Conservation (phyloP, 495 filamentous ascomycete species). For the Penicillium samsonianum region DNA sequence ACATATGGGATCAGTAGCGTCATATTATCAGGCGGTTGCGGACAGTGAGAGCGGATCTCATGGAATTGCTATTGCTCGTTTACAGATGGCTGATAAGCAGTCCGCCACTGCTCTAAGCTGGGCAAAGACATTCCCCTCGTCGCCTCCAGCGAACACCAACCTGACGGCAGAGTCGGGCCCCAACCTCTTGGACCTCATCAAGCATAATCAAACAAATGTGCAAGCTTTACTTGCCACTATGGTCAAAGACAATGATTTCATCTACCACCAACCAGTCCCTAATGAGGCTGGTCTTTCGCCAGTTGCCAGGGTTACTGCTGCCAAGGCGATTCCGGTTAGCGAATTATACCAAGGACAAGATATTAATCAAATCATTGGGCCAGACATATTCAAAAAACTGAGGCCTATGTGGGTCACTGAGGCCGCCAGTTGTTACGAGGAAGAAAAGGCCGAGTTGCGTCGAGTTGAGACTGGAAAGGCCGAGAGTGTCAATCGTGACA, state of each 20-base stretch:
- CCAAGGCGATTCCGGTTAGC: conserved; percentile 97
- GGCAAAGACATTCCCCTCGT: conserved; percentile 78
- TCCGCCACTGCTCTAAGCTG: conserved; percentile 73
- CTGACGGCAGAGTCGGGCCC: conserved; percentile 75
- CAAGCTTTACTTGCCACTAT: conserved; percentile 76
- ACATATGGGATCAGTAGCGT: conserved; percentile 81
- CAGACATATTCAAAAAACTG: conserved; percentile 95
- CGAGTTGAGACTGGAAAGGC: conserved; percentile 92
- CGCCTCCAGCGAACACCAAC: conserved; percentile 78
- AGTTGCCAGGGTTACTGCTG: conserved; percentile 89
- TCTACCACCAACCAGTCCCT: conserved; percentile 92
- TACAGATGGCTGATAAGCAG: conserved; percentile 76
- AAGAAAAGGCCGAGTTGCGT: conserved; percentile 96
- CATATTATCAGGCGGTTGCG: conserved; percentile 91
- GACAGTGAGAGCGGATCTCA: conserved; percentile 88
- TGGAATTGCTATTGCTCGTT: conserved; percentile 79
- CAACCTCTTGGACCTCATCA: conserved; percentile 75
- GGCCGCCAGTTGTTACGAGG: conserved; percentile 94
- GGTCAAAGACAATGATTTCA: conserved; percentile 95
- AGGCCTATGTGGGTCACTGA: conserved; percentile 96
- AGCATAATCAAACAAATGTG: conserved; percentile 75
- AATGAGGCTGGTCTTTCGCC: conserved; percentile 75
- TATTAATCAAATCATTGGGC: conserved; percentile 93
- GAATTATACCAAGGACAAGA: conserved; percentile 97
- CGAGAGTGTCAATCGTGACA: conserved; percentile 87